A percentile compares a stretch with the other conserved stretches of the same genome.
phyloP scores from a whole-genome alignment of 768 basidiomycete species.

The Amanita fuliginea region DNA sequence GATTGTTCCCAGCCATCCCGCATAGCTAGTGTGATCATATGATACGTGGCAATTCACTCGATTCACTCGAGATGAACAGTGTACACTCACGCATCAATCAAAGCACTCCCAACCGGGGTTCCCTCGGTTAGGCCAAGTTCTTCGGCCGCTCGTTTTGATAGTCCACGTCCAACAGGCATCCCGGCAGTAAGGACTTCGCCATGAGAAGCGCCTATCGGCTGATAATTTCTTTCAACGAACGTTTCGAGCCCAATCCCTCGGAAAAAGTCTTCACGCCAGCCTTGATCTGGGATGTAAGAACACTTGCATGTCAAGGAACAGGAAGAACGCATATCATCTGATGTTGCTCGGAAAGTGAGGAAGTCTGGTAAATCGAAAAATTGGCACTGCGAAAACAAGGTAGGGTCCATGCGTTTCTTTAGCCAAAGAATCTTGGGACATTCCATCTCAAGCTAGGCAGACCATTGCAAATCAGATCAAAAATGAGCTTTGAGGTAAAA shows the following conservation, averaged over 20 bases:
- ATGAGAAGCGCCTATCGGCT: constrained; percentile 60
- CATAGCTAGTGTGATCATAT: constrained; percentile 48
- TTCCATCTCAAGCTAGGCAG: constrained; percentile 89
- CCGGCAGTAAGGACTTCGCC: constrained; percentile 70
- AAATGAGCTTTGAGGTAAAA: not conserved
- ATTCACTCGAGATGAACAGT: not conserved
- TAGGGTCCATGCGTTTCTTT: constrained; percentile 72
- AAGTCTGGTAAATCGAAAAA: constrained; percentile 94
- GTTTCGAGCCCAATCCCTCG: constrained; percentile 68
- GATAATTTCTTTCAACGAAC: constrained; percentile 57
- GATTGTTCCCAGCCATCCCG: constrained; percentile 95
- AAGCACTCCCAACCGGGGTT: constrained; percentile 85
- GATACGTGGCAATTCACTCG: not conserved
- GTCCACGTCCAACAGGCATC: constrained; percentile 74
- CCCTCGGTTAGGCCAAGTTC: constrained; percentile 81
- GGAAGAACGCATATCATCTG: constrained; percentile 62
- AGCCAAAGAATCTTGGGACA: constrained; percentile 97
- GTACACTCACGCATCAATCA: constrained; percentile 80
- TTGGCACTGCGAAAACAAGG: constrained; percentile 63
- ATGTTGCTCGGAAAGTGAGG: constrained; percentile 87
- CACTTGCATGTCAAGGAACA: constrained; percentile 97
- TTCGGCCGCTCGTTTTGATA: constrained; percentile 67
- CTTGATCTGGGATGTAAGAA: constrained; percentile 74
- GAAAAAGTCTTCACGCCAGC: constrained; percentile 90
- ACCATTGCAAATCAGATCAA: not conserved